phyloP scores from a whole-genome alignment of 2,329 filamentous ascomycete species.

The Hypoxylon sp. region DNA sequence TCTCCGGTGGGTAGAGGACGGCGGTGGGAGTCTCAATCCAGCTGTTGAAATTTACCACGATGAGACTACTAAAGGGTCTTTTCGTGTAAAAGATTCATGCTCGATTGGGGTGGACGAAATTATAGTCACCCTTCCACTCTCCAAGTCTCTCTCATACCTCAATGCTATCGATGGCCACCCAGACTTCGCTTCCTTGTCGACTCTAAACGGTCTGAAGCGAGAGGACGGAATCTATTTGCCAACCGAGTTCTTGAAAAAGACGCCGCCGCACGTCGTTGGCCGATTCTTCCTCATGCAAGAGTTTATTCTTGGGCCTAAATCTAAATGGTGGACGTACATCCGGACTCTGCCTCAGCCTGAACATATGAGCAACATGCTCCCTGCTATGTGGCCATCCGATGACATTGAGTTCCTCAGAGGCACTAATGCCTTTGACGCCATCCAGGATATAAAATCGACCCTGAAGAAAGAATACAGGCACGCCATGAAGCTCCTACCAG shows the following conservation, averaged over 20 bases:
- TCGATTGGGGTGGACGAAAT: conserved; percentile 57
- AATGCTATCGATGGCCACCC: conserved; percentile 63
- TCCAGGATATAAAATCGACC: conserved; percentile 61
- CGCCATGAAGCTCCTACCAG: conserved; percentile 59
- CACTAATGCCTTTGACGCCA: conserved; percentile 53
- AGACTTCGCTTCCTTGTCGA: conserved; percentile 36
- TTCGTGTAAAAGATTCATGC: conserved; percentile 62
- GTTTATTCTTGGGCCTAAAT: conserved; percentile 69
- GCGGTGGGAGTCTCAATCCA: conserved; percentile 66
- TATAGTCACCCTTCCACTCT: conserved; percentile 68
- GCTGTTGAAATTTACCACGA: conserved; percentile 69
- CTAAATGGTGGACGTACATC: conserved; percentile 80
- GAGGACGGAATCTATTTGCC: conserved; percentile 60
- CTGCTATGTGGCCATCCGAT: conserved; percentile 74
- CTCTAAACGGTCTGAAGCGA: conserved; percentile 23
- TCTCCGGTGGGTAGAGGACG: conserved; percentile 63
- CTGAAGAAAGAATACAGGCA: conserved; percentile 64
- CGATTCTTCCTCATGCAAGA: conserved; percentile 80
- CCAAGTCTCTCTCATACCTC: conserved; percentile 71
- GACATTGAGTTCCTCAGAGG: conserved; percentile 68
- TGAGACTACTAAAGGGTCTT: conserved; percentile 66
- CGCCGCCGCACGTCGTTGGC: conserved; percentile 72
- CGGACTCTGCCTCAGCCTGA: conserved; percentile 74
- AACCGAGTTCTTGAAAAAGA: conserved; percentile 62
- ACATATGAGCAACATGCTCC: conserved; percentile 67